phyloP scores from a whole-genome alignment of 768 basidiomycete species.

The Sarcodon aspratus region DNA sequence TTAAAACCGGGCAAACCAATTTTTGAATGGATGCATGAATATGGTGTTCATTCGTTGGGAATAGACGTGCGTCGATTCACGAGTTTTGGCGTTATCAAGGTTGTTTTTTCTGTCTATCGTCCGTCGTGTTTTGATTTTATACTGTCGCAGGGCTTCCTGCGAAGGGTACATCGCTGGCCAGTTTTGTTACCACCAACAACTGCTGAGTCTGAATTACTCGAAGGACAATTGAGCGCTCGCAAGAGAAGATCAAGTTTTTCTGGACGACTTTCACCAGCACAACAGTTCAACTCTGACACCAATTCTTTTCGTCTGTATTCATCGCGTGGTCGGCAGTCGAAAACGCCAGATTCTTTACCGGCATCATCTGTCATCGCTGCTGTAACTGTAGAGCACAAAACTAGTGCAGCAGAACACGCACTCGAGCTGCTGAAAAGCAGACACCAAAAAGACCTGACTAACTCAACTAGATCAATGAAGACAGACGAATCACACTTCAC shows the following conservation, averaged over 20 bases:
- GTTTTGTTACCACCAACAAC: slow-evolving; percentile 32
- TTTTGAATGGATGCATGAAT: slow-evolving; percentile 76
- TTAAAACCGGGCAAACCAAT: slow-evolving; percentile 77
- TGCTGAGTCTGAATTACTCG: too few relatives aligned
- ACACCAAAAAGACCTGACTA: slow-evolving; percentile 30
- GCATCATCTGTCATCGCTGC: slow-evolving; percentile 10
- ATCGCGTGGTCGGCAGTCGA: too few relatives aligned
- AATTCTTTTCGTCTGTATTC: too few relatives aligned
- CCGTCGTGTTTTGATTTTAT: neutral
- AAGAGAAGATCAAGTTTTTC: too few relatives aligned
- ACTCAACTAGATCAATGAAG: slow-evolving; percentile 28
- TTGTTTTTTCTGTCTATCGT: slow-evolving; percentile 11
- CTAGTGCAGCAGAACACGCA: slow-evolving; percentile 60
- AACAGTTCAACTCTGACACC: too few relatives aligned
- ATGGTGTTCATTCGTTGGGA: slow-evolving; percentile 58
- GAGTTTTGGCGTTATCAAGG: slow-evolving; percentile 96
- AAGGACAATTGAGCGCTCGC: too few relatives aligned
- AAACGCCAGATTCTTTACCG: neutral
- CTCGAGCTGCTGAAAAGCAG: slow-evolving; percentile 50
- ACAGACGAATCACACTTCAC: slow-evolving; percentile 19
- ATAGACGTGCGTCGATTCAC: slow-evolving; percentile 93
- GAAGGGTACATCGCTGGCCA: slow-evolving; percentile 90
- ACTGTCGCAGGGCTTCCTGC: slow-evolving; percentile 65
- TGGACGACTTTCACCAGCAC: too few relatives aligned
- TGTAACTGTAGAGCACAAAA: slow-evolving; percentile 26